Percentiles rank a stretch among this genome's conserved stretches.
These are phyloP conservation scores for Diplodia mutila DNA, from an alignment of 2,329 filamentous ascomycete species.

Conservation along the genomic window DNA sequence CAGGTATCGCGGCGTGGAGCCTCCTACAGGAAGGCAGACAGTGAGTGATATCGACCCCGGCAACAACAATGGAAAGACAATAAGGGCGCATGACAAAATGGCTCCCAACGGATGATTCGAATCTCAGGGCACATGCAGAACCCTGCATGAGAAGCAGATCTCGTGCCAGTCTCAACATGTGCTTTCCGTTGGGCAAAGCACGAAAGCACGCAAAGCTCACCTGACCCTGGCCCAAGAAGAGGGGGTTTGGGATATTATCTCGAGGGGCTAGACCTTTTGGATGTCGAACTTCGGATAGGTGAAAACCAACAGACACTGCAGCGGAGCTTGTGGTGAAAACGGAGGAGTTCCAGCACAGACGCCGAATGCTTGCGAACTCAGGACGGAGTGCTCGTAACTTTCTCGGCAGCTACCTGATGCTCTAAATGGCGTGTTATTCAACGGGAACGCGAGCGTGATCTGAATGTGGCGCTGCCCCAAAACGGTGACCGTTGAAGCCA, in stretches of 20 bases:
- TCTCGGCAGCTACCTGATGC: too few species aligned
- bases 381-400: too few species aligned
- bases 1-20: not conserved
- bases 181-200: not conserved
- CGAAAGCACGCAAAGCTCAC: not conserved
- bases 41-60: not conserved
- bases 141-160: not conserved
- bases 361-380: not conserved
- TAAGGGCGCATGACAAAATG: not conserved
- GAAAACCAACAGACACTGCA: not conserved
- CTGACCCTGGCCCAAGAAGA: not conserved
- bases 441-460: not conserved
- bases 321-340: not conserved
- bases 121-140: not conserved
- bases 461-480: not conserved
- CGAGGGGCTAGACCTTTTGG: not conserved
- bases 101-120: not conserved
- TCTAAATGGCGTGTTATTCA: not conserved
- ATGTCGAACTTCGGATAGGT: not conserved
- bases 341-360: not conserved
- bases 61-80: not conserved
- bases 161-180: not conserved
- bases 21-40: not conserved
- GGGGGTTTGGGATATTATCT: not conserved
- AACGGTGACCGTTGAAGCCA: not conserved